Percentiles rank a stretch among this genome's conserved stretches.
Conservation (phyloP, 495 filamentous ascomycete species). For the Monascus purpureus region DNA sequence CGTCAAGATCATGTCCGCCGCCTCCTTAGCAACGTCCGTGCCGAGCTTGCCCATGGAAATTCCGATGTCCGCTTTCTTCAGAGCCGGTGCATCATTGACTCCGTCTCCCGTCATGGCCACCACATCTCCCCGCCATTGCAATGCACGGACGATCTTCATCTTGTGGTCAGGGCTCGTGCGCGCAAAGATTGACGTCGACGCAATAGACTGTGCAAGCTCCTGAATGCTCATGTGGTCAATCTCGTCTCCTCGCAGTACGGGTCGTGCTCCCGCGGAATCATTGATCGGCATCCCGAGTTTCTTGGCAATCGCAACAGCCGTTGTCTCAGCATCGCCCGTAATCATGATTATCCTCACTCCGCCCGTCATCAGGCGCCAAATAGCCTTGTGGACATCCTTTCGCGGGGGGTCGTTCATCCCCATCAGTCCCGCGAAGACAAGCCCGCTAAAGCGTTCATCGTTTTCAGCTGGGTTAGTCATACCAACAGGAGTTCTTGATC, state of each 20-base stretch:
- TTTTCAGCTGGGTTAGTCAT: slow-evolving; percentile 30
- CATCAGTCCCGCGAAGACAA: slow-evolving; percentile 82
- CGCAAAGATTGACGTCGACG: slow-evolving; percentile 83
- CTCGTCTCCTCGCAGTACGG: slow-evolving; percentile 78
- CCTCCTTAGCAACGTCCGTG: slow-evolving; percentile 96
- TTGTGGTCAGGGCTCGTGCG: slow-evolving; percentile 96
- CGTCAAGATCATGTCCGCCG: slow-evolving; percentile 98
- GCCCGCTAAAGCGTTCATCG: slow-evolving; percentile 64
- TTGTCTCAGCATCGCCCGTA: slow-evolving; percentile 89
- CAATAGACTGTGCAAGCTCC: slow-evolving; percentile 70
- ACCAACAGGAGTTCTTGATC: slow-evolving; percentile 37
- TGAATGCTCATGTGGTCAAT: slow-evolving; percentile 78
- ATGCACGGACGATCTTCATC: slow-evolving; percentile 83
- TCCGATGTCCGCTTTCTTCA: slow-evolving; percentile 96
- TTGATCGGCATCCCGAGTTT: slow-evolving; percentile 80
- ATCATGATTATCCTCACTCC: slow-evolving; percentile 98
- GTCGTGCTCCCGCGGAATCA: slow-evolving; percentile 31
- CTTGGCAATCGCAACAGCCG: slow-evolving; percentile 81
- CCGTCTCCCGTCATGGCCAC: slow-evolving; percentile 99
- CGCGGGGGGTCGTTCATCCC: slow-evolving; percentile 96
- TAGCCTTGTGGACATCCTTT: slow-evolving; percentile 75
- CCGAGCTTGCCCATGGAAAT: slow-evolving; percentile 93
- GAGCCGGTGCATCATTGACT: slow-evolving; percentile 90
- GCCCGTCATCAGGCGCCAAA: slow-evolving; percentile 80
- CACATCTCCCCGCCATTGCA: slow-evolving; percentile 88